These are phyloP conservation scores for Phalaenopsis aphrodite DNA, from an alignment of 106 monocot species.

Conservation along the genomic window DNA sequence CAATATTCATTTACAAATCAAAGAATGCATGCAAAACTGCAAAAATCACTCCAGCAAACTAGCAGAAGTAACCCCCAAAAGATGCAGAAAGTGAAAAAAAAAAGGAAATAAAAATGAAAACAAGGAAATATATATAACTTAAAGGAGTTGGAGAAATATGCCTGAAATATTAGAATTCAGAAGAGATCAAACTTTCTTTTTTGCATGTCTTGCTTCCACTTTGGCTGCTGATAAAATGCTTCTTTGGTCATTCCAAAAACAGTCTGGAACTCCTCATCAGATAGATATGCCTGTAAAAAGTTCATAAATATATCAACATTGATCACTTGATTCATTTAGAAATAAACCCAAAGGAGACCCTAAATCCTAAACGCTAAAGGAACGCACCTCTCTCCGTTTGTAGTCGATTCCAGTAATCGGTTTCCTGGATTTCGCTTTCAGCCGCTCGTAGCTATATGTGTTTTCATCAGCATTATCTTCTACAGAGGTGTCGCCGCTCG, in stretches of 20 bases:
- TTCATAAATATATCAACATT: neutral
- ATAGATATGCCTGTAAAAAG: slow-evolving; percentile 50
- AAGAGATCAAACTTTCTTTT: slow-evolving; percentile 88
- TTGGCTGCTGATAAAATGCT: slow-evolving; percentile 73
- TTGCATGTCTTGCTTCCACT: slow-evolving; percentile 93
- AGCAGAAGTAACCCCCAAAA: neutral
- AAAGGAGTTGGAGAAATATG: neutral
- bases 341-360: neutral
- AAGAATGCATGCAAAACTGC: slow-evolving; percentile 24
- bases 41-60: slow-evolving; percentile 10
- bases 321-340: neutral
- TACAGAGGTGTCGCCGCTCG: slow-evolving; percentile 14
- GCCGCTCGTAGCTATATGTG: slow-evolving; percentile 64
- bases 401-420: slow-evolving; percentile 76
- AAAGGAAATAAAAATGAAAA: neutral
- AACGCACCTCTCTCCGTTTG: slow-evolving; percentile 72
- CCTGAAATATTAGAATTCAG: slow-evolving; percentile 10
- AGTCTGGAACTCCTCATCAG: slow-evolving; percentile 68
- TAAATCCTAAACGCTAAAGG: no score
- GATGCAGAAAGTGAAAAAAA: neutral
- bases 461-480: slow-evolving; percentile 33
- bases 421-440: slow-evolving; percentile 70
- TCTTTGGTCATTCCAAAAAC: slow-evolving; percentile 72
- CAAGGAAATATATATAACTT: no score
- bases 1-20: slow-evolving; percentile 24